Base-by-base conservation (phyloP, 192 early-diverging fungal genomes). In the Endogone sp. region DNA sequence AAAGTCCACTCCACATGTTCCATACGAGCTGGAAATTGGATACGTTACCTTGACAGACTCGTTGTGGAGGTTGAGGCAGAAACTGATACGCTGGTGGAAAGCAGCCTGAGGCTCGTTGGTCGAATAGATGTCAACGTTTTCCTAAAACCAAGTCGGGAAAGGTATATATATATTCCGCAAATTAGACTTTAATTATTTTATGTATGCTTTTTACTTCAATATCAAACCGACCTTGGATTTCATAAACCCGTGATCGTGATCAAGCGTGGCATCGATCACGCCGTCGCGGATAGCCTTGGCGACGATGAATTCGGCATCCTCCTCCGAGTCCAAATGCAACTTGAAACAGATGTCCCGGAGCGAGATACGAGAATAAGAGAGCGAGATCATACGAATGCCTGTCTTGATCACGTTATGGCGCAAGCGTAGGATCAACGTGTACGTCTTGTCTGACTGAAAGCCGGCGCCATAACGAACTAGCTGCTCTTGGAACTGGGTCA, bases 321-420 rank as follows among this genome's bases (percentile, higher is more conserved):
- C 96, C 76, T 99, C 98, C 73, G 92, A 93, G 75, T 99, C 96
- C 76, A 99, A 75, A 68, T 97, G 94, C 62, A 99, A 84, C 82
- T 97, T 97, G 63, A 97, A 77, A 80, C 98, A 98, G 58, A 98
- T 95, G 74, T 99, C 98, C 13, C 92, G 82, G 62, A 99, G 81
- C 31, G 95, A 93, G 61, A 99, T 98, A 29, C 92, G 89, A n/a
- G 95, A 95, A 76, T 99, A 99, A 1, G 94, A 92, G 63, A 96
- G 67, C 76, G 89, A 92, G 75, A 99, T 97, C 91, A 93, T 96
- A 62, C 98, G 91, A 60, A 99, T 93, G 30, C 96, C 98, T 11
- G 98, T 92, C 84, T 98, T 98, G 86, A 99, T 99, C 56, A 99
- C 98, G 81, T 98, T 98, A 80, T 99, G 98, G 29, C 96, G 95